Evolutionary conservation across 2,329 filamentous ascomycete genomes (phyloP).

Genomic region (Neofusicoccum sp.): DNA sequence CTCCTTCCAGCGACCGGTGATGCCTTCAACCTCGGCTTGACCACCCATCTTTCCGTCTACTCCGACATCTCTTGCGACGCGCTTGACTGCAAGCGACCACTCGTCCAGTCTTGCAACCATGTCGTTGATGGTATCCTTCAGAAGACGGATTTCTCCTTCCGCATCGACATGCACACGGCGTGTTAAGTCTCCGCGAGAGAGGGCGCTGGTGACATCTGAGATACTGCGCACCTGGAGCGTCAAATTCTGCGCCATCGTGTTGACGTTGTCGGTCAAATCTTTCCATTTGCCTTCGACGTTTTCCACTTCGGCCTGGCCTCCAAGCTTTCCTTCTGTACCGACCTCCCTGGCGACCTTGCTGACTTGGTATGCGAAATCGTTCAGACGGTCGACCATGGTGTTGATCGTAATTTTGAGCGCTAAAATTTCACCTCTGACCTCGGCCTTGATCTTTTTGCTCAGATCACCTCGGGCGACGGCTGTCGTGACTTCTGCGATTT

Average conservation of each 20-base stretch:
- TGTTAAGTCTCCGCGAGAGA: slow-evolving; percentile 93
- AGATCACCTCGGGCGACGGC: slow-evolving; percentile 56
- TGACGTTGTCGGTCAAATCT: slow-evolving; percentile 68
- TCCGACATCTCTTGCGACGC: slow-evolving; percentile 93
- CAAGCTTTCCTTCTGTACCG: slow-evolving; percentile 65
- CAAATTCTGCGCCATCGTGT: slow-evolving; percentile 67
- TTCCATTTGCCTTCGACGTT: slow-evolving; percentile 70
- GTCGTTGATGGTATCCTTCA: slow-evolving; percentile 98
- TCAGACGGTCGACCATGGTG: slow-evolving; percentile 66
- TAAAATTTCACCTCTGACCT: slow-evolving; percentile 56
- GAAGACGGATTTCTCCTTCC: slow-evolving; percentile 88
- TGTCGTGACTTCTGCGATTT: slow-evolving; percentile 57
- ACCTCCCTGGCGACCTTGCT: slow-evolving; percentile 68
- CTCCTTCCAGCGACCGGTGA: slow-evolving; percentile 96
- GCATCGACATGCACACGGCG: slow-evolving; percentile 95
- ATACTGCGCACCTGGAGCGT: slow-evolving; percentile 80
- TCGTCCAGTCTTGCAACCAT: slow-evolving; percentile 96
- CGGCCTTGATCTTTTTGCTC: slow-evolving; percentile 55
- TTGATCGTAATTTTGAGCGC: slow-evolving; percentile 83
- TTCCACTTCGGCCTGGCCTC: slow-evolving; percentile 65
- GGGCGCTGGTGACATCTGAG: slow-evolving; percentile 90
- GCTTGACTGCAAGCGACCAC: slow-evolving; percentile 94
- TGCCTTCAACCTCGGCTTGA: slow-evolving; percentile 89
- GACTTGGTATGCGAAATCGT: slow-evolving; percentile 66
- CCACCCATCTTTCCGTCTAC: slow-evolving; percentile 99